A percentile compares a stretch with the other conserved stretches of the same genome.
Evolutionary conservation across 768 basidiomycete genomes (phyloP).

Genomic region (Amanita rimosa): DNA sequence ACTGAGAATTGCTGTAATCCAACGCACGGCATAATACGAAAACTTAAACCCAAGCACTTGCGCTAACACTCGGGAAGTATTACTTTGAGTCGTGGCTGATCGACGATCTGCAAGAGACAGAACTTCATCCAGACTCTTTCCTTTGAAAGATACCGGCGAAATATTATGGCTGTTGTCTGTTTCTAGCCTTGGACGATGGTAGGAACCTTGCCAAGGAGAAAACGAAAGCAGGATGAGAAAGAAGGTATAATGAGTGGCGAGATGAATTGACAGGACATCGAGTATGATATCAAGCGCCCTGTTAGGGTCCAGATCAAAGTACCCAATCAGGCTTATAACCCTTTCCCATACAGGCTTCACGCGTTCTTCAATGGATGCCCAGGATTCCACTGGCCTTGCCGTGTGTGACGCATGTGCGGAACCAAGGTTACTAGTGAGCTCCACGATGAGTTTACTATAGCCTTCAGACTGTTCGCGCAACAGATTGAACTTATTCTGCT

Average conservation of each 20-base stretch:
- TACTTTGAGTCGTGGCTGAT: constrained; percentile 12
- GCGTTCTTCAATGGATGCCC: constrained; percentile 46
- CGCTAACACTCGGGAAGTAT: constrained; percentile 50
- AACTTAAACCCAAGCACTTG: constrained; percentile 99
- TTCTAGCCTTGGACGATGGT: constrained; percentile 20
- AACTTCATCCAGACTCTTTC: constrained; percentile 59
- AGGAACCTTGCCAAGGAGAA: constrained; percentile 78
- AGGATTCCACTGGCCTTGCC: constrained; percentile 52
- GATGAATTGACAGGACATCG: constrained; percentile 77
- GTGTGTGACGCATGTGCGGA: constrained; percentile 61
- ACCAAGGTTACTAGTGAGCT: constrained; percentile 70
- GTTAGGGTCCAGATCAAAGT: constrained; percentile 95
- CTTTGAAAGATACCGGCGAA: constrained; percentile 31
- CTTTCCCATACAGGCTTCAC: constrained; percentile 70
- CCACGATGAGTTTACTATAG: constrained; percentile 84
- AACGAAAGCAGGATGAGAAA: constrained; percentile 79
- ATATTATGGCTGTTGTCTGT: constrained; percentile 28
- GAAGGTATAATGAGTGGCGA: constrained; percentile 77
- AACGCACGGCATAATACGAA: constrained; percentile 70
- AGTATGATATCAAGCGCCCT: constrained; percentile 88
- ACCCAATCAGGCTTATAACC: constrained; percentile 82
- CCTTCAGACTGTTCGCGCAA: constrained; percentile 97
- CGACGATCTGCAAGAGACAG: constrained; percentile 39
- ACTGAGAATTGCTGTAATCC: neutral
- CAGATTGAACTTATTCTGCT: constrained; percentile 97